Conservation (phyloP, 2,329 filamentous ascomycete genomes). For the Claviceps pusilla region DNA sequence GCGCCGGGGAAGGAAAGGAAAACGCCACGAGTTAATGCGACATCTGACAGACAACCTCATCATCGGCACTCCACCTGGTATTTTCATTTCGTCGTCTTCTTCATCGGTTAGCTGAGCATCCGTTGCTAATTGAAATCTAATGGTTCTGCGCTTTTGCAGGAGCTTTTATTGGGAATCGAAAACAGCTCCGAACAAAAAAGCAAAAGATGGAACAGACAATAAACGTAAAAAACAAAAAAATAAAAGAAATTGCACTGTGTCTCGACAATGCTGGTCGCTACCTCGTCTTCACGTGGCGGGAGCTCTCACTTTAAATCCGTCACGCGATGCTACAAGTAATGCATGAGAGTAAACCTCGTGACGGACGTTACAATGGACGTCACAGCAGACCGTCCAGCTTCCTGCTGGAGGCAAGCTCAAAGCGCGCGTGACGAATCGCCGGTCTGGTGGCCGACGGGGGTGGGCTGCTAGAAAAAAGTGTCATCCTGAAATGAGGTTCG, state of each 20-base stretch:
- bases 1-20: neutral
- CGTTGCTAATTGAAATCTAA: neutral
- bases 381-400: neutral
- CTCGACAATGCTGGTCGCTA: neutral
- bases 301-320: neutral
- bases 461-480: neutral
- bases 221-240: neutral
- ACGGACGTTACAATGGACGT: neutral
- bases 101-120: neutral
- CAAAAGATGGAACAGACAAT: too few species aligned
- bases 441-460: neutral
- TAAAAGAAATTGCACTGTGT: neutral
- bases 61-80: neutral
- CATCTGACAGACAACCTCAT: neutral
- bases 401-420: neutral
- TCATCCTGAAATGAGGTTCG: slow-evolving; percentile 3
- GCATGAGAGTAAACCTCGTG: neutral
- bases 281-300: neutral
- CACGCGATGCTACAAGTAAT: neutral
- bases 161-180: too few species aligned
- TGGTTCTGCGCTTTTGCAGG: too few species aligned
- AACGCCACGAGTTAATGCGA: neutral
- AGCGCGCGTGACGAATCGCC: neutral
- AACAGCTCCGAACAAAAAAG: too few species aligned
- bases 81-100: too few species aligned